Evolutionary conservation across 2,329 filamentous ascomycete species (phyloP), one percentile per base, ranked within the genome.

Genomic region (Ceratocystiopsis sp.): DNA sequence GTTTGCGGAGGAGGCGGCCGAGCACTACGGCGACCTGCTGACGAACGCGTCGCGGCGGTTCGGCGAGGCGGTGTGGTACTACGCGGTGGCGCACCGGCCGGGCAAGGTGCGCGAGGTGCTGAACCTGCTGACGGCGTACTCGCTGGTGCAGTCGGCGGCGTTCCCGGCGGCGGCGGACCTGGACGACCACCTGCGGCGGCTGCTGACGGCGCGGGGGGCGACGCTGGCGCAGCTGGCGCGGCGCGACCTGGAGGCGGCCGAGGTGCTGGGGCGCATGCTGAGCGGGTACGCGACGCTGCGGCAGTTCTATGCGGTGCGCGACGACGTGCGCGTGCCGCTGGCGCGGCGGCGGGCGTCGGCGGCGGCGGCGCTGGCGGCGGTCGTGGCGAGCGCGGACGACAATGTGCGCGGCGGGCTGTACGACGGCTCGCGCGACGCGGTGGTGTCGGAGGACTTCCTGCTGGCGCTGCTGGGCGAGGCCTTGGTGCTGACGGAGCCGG

Each of bases 201-300:
- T 96, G 36, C 69, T 95, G 42, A 71, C 69, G 43, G 76, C 80
- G 42, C 82, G 86, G 13, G 80, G 79, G 51, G 62, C 73, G 14
- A 80, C 82, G 1, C 67, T 96, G 3, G 75, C 79, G 44, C 67
- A 73, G 29, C 75, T 89, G 42, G 82, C 84, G 7, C 70, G 72
- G 21, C 71, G 80, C 42, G 89, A 95, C 53, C 64, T 81, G 32
- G 80, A 87, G 55, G 87, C 85, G 9, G 89, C 87, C 10, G 73
- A 83, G 51, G 72, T 94, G 12, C 68, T 96, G 3, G 84, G 87
- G 39, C 82, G 80, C 48, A 80, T 87, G 61, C 75, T 95, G 11
- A 91, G 84, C 57, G 89, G 89, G 18, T 96, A 96, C 55, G 89
- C 87, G 18, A 93, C 86, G 0, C 67, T 96, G 17, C 81, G 89